Evolutionary conservation across 768 basidiomycete genomes (phyloP).

Genomic region (Terana coerulea): DNA sequence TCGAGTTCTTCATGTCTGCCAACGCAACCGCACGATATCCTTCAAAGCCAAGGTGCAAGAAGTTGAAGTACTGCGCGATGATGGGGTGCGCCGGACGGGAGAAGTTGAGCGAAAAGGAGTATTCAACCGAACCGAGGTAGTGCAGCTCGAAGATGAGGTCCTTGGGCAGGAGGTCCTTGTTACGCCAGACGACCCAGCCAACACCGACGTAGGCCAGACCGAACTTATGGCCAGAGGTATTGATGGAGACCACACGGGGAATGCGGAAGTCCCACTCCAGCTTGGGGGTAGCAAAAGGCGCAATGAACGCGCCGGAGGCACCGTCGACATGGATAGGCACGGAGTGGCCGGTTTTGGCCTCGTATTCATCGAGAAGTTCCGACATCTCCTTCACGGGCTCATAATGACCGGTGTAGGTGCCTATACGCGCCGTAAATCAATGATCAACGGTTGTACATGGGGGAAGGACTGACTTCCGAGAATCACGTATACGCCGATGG

Average conservation of each 20-base stretch:
- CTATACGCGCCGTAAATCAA: conserved; percentile 31
- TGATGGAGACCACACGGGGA: conserved; percentile 57
- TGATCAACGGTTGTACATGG: neutral
- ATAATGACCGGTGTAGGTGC: conserved; percentile 51
- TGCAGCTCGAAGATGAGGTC: conserved; percentile 66
- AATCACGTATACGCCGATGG: conserved; percentile 65
- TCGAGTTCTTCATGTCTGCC: conserved; percentile 53
- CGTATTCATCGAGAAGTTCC: conserved; percentile 60
- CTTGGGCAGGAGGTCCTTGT: conserved; percentile 54
- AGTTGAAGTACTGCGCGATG: conserved; percentile 61
- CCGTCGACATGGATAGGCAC: conserved; percentile 47
- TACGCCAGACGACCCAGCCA: conserved; percentile 66
- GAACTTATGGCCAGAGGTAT: conserved; percentile 59
- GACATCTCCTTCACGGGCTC: conserved; percentile 88
- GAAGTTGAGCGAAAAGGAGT: conserved; percentile 68
- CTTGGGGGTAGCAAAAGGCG: conserved; percentile 55
- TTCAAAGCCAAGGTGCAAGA: conserved; percentile 56
- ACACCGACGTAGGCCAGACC: conserved; percentile 53
- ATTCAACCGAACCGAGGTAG: conserved; percentile 58
- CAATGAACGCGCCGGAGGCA: conserved; percentile 60
- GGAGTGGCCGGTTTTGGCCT: conserved; percentile 39
- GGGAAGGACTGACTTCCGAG: conserved; percentile 39
- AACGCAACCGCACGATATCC: conserved; percentile 47
- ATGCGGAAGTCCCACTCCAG: conserved; percentile 58
- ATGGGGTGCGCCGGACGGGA: conserved; percentile 60